Conservation (phyloP, 2,329 filamentous ascomycete genomes). For the Trichoderma brevicompactum region DNA sequence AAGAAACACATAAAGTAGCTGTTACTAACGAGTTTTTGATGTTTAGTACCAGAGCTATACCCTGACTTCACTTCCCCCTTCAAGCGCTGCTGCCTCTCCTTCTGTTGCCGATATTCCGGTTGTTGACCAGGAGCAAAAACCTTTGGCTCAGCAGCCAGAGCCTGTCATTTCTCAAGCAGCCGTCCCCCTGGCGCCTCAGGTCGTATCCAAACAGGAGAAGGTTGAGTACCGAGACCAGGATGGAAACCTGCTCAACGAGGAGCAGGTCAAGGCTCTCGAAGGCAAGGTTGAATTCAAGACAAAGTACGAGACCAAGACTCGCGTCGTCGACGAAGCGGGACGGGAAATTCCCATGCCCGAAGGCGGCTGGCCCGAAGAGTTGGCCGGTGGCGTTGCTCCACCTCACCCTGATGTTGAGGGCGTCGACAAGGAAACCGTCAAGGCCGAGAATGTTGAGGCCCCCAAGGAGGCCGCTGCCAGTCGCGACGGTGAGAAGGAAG, state of each 20-base stretch:
- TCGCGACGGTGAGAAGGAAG: constrained; percentile 63
- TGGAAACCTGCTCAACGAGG: constrained; percentile 83
- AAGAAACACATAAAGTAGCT: neutral
- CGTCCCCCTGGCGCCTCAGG: constrained; percentile 53
- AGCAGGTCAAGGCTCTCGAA: constrained; percentile 80
- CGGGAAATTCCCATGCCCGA: constrained; percentile 67
- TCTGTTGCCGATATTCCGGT: constrained; percentile 29
- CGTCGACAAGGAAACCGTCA: constrained; percentile 61
- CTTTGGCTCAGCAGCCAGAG: constrained; percentile 36
- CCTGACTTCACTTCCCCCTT: constrained; percentile 35
- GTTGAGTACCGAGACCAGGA: constrained; percentile 95
- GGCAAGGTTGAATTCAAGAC: constrained; percentile 97
- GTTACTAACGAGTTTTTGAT: constrained; percentile 31
- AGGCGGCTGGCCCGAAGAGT: constrained; percentile 46
- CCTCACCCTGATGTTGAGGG: constrained; percentile 66
- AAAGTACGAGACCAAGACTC: constrained; percentile 91
- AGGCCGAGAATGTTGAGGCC: constrained; percentile 46
- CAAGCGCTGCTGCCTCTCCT: constrained; percentile 37
- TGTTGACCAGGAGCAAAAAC: constrained; percentile 35
- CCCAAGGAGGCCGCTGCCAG: constrained; percentile 52
- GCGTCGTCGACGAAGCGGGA: constrained; percentile 77
- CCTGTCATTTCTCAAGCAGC: constrained; percentile 53
- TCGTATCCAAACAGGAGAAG: constrained; percentile 71
- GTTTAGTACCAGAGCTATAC: constrained; percentile 46
- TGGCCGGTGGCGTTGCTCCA: constrained; percentile 53